Base-by-base conservation (phyloP, 306 rosid species). In the Prunus davidiana region DNA sequence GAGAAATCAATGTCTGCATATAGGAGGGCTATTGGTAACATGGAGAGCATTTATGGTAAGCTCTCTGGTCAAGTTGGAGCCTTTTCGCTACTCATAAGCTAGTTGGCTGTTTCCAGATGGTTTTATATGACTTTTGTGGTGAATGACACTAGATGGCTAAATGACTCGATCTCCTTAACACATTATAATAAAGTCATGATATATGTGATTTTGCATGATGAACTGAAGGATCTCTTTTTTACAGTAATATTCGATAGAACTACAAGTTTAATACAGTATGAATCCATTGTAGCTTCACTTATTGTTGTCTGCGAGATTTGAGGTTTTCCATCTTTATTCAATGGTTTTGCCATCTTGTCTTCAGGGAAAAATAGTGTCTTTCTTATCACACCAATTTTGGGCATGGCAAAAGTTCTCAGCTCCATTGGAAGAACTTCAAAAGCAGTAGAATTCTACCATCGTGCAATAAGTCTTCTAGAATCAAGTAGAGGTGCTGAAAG, bases 371-470 rank as follows among this genome's bases (percentile, higher is more conserved):
- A 79, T 74, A 85, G 90, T 79, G 80, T 76, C 57, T 85, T 86
- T 72, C 96, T 90, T 67, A 87, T 90, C 75, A 89, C 89, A 19
- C 97, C 97, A 72, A 76, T 60, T 83, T 86, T 95, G 87, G 93
- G 92, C 75, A 83, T 89, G 83, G 97, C 97, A 64, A 95, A 92
- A 84, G 90, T 73, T 80, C 85, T 87, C 69, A 80, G 86, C 80
- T 82, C 87, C 28, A 49, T 72, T 27, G 90, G 97, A 80, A 90
- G 87, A 77, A 84, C 91, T 71, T 61, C 89, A 69, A 89, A 85
- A 83, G 93, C 97, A 70, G 81, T 86, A 66, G 88, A 89, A 64
- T 81, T 45, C 75, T 95, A 95, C 81, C 83, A 84, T 61, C 70
- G 58, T 60, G 87, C 91, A 64, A 76, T 90, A 74, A 76, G 83